Percentiles rank a stretch among this genome's conserved stretches.
These are phyloP conservation scores for Ogataea haglerorum DNA, from an alignment of 805 yeast species.

Conservation along the genomic window DNA sequence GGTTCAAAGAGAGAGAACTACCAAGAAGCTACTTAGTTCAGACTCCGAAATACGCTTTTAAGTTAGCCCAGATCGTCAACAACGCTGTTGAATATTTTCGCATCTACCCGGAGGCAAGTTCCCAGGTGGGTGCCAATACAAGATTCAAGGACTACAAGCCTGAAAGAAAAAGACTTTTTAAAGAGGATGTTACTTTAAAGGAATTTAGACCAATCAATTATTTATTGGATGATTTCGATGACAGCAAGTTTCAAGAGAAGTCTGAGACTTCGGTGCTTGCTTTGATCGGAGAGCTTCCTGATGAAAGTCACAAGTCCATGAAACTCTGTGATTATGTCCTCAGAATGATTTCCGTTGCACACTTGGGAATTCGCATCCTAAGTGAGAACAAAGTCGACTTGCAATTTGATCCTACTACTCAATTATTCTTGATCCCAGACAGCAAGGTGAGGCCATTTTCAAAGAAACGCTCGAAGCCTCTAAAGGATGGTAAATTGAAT, in stretches of 20 bases:
- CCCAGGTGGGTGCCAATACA: conserved; percentile 1
- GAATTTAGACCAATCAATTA: conserved; percentile 56
- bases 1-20: conserved; percentile 52
- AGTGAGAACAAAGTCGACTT: conserved; percentile 30
- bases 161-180: conserved; percentile 49
- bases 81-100: conserved; percentile 16
- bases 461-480: not conserved
- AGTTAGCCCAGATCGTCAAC: conserved; percentile 23
- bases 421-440: conserved; percentile 17
- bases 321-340: conserved; percentile 32
- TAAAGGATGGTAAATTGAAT: conserved; percentile 14
- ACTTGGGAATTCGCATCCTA: conserved; percentile 29
- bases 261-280: conserved; percentile 30
- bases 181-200: conserved; percentile 61
- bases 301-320: conserved; percentile 24
- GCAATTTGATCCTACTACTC: conserved; percentile 19
- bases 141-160: conserved; percentile 34
- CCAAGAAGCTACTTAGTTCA: conserved; percentile 33
- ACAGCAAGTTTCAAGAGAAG: conserved; percentile 41
- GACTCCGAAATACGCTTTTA: conserved; percentile 15
- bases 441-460: not conserved
- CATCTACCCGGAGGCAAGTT: conserved; percentile 5
- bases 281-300: conserved; percentile 33
- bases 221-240: conserved; percentile 60
- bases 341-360: conserved; percentile 35